Conservation (phyloP, 2,329 filamentous ascomycete species). For the Cryphonectria carpinicola region DNA sequence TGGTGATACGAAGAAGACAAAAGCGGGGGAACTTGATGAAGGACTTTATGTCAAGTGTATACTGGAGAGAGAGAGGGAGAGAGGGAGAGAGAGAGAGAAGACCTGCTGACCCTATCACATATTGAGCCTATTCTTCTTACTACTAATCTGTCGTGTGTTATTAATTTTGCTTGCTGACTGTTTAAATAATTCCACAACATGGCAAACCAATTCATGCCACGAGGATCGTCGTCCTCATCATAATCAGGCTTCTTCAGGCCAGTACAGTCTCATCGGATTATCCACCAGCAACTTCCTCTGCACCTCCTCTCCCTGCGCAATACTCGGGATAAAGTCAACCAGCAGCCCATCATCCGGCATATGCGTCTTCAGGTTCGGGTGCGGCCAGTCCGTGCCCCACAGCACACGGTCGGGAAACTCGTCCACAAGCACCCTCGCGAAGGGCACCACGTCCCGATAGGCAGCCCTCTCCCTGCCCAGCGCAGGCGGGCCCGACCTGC, state of each 20-base stretch:
- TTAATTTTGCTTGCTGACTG: not conserved
- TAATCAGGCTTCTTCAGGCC: not conserved
- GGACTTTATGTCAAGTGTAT: not conserved
- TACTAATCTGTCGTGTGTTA: not conserved
- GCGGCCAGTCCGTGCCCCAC: conserved; percentile 5
- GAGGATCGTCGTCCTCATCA: not conserved
- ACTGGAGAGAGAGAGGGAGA: not conserved
- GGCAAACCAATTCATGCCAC: not conserved
- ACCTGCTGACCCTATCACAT: not conserved
- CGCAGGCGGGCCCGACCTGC: not conserved
- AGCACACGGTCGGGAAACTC: conserved; percentile 2
- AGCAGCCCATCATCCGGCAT: conserved; percentile 7
- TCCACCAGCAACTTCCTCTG: conserved; percentile 1
- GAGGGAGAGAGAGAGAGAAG: not conserved
- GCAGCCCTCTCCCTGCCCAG: not conserved
- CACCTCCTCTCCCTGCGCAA: not conserved
- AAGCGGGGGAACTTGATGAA: not conserved
- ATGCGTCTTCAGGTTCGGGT: not conserved
- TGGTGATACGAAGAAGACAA: not conserved
- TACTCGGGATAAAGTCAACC: not conserved
- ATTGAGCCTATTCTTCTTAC: not conserved
- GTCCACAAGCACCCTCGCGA: not conserved
- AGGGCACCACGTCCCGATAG: not conserved
- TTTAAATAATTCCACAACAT: not conserved
- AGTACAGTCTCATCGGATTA: not conserved